Percentiles rank a stretch among this genome's conserved stretches.
These are phyloP conservation scores for Podospora australis DNA, from an alignment of 495 filamentous ascomycete genomes.

Conservation along the genomic window DNA sequence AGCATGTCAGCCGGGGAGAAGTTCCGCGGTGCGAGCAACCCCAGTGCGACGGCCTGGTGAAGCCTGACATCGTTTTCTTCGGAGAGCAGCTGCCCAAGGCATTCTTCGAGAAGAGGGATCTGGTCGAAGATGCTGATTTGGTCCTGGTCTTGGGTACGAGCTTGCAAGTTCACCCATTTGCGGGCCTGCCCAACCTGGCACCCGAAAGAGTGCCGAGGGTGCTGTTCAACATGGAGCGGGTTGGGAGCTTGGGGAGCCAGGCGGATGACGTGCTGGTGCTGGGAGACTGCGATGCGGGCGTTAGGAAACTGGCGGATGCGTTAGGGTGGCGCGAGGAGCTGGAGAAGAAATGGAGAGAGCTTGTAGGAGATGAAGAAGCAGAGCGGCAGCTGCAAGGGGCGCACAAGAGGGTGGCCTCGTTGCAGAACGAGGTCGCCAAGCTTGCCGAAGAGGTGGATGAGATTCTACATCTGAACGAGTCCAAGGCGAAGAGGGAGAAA, in stretches of 20 bases:
- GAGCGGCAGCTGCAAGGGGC: conserved; percentile 29
- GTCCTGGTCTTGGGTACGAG: conserved; percentile 90
- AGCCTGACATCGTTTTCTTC: conserved; percentile 98
- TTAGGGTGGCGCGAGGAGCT: conserved; percentile 86
- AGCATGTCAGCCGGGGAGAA: conserved; percentile 51
- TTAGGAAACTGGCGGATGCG: conserved; percentile 73
- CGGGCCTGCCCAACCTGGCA: conserved; percentile 63
- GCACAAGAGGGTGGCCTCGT: conserved; percentile 16
- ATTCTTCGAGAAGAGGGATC: conserved; percentile 56
- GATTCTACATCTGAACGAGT: conserved; percentile 29
- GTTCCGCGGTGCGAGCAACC: conserved; percentile 59
- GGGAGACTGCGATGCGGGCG: conserved; percentile 65
- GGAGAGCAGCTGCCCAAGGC: conserved; percentile 61
- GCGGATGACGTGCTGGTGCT: conserved; percentile 35
- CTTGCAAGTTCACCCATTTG: conserved; percentile 83
- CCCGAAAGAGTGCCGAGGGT: conserved; percentile 60
- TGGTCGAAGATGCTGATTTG: conserved; percentile 64
- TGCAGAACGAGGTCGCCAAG: conserved; percentile 29
- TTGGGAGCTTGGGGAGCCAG: conserved; percentile 66
- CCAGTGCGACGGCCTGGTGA: conserved; percentile 73
- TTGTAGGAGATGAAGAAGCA: conserved; percentile 40
- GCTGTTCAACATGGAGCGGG: conserved; percentile 82
- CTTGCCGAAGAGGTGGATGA: conserved; percentile 32
- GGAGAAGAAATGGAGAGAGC: conserved; percentile 43
- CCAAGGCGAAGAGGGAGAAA: conserved; percentile 15